Evolutionary conservation across 2,329 filamentous ascomycete species (phyloP).

Genomic region (Thyridium curvatum): DNA sequence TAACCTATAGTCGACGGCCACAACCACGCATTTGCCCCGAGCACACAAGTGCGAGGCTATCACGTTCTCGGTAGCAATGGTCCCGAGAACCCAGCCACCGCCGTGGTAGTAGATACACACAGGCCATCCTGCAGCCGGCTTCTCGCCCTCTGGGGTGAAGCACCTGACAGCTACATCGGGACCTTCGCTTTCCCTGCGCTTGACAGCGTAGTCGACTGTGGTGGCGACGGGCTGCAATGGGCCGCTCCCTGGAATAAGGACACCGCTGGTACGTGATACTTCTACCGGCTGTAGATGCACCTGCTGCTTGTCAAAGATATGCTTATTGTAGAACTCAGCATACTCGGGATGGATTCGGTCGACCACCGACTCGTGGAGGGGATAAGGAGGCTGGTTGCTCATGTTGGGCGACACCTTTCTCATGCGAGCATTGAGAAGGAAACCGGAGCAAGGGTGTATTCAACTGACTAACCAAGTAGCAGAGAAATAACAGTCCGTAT

Average conservation of each 20-base stretch:
- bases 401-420: background rate
- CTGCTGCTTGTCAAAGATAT: constrained; percentile 43
- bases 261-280: constrained; percentile 41
- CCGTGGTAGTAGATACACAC: constrained; percentile 51
- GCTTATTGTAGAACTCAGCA: constrained; percentile 43
- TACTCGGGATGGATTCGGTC: constrained; percentile 43
- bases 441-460: no score
- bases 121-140: constrained; percentile 43
- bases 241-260: constrained; percentile 45
- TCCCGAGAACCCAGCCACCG: constrained; percentile 53
- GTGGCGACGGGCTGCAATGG: constrained; percentile 40
- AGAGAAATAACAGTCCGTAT: no score
- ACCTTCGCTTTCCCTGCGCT: constrained; percentile 36
- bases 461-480: no score
- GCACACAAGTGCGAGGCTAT: constrained; percentile 48
- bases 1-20: constrained; percentile 52
- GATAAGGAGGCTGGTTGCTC: constrained; percentile 23
- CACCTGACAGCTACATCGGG: constrained; percentile 39
- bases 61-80: constrained; percentile 51
- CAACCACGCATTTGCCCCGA: constrained; percentile 42
- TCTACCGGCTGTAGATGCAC: constrained; percentile 48
- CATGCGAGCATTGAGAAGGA: no score
- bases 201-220: constrained; percentile 34
- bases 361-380: constrained; percentile 38
- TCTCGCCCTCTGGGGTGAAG: constrained; percentile 41